phyloP scores from a whole-genome alignment of 495 filamentous ascomycete genomes.

The Talaromyces borbonicus region DNA sequence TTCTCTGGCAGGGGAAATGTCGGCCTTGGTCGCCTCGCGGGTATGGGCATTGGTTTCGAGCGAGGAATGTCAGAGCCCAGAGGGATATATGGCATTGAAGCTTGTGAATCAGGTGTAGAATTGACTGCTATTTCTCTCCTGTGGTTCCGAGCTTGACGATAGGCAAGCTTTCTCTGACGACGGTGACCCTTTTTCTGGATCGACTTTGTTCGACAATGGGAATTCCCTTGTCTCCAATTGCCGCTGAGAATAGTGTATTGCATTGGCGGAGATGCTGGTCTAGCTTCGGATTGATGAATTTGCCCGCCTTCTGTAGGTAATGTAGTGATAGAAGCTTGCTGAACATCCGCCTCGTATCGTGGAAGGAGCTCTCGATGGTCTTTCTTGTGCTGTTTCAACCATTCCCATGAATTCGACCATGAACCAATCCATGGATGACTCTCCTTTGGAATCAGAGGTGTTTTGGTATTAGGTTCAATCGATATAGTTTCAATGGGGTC shows the following conservation, averaged over 20 bases:
- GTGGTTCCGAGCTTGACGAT: no score
- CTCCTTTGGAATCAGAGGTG: neutral
- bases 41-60: neutral
- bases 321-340: neutral
- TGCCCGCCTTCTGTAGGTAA: neutral
- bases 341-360: neutral
- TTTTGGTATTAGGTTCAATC: neutral
- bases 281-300: neutral
- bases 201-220: neutral
- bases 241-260: neutral
- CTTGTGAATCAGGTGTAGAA: no score
- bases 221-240: neutral
- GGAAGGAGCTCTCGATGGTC: neutral
- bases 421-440: neutral
- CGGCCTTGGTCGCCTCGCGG: neutral
- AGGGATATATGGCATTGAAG: no score
- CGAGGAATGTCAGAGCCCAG: neutral
- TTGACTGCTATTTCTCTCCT: no score
- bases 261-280: neutral
- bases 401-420: constrained; percentile 1
- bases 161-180: no score
- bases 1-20: constrained; percentile 5
- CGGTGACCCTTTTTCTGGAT: neutral
- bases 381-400: neutral
- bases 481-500: neutral